phyloP scores from a whole-genome alignment of 768 basidiomycete genomes.

The Tylopilus rubrobrunneus region DNA sequence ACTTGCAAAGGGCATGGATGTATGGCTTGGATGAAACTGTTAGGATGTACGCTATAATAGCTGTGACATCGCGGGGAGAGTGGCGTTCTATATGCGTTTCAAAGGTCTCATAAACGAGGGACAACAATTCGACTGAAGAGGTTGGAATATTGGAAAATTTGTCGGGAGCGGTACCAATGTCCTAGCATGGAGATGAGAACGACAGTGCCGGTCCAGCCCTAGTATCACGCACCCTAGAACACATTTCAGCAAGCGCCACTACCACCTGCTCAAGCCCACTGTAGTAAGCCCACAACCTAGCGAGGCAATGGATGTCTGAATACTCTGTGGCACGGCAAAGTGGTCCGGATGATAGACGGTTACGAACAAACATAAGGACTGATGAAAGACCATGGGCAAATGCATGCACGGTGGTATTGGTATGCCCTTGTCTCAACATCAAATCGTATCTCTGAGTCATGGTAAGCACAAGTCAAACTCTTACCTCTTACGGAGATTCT shows the following conservation, averaged over 20 bases:
- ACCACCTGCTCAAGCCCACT: conserved; percentile 46
- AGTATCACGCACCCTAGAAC: conserved; percentile 52
- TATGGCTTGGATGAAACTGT: conserved; percentile 61
- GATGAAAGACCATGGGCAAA: conserved; percentile 64
- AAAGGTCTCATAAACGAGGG: conserved; percentile 57
- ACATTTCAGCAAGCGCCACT: conserved; percentile 52
- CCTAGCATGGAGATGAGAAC: conserved; percentile 20
- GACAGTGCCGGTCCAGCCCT: background rate
- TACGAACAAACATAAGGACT: conserved; percentile 48
- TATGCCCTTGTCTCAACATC: conserved; percentile 38
- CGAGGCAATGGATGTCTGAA: conserved; percentile 26
- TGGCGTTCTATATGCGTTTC: conserved; percentile 49
- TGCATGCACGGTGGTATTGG: conserved; percentile 58
- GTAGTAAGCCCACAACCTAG: conserved; percentile 50
- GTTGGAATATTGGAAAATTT: conserved; percentile 43
- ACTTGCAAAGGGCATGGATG: conserved; percentile 51
- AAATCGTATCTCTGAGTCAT: conserved; percentile 3
- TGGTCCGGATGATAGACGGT: conserved; percentile 38
- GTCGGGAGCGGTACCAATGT: conserved; percentile 30
- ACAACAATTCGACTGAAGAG: conserved; percentile 50
- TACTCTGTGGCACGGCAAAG: conserved; percentile 29
- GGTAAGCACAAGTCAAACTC: conserved; percentile 4
- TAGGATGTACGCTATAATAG: conserved; percentile 65
- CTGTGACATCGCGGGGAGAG: conserved; percentile 45
- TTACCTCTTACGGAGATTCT: conserved; percentile 48